Evolutionary conservation across 768 basidiomycete genomes (phyloP).

Genomic region (Tricholoma terreum): DNA sequence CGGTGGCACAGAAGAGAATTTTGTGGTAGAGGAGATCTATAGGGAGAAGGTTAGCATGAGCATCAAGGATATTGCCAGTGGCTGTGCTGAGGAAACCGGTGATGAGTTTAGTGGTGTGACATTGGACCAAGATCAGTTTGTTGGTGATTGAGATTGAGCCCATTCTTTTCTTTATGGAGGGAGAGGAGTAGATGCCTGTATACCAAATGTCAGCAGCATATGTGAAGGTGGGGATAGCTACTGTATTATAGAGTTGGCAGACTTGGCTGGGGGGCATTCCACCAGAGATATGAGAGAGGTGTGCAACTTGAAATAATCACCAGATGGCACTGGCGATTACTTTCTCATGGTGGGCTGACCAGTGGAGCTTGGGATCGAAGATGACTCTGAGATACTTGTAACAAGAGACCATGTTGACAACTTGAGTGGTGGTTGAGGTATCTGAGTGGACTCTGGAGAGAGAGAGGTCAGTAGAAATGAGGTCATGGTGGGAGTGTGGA

Average conservation of each 20-base stretch:
- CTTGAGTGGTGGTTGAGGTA: background rate
- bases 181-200: background rate
- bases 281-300: background rate
- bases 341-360: slow-evolving; percentile 11
- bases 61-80: slow-evolving; percentile 5
- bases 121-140: too few species aligned
- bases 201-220: too few species aligned
- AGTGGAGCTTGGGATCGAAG: slow-evolving; percentile 2
- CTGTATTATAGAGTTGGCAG: slow-evolving; percentile 7
- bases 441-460: background rate
- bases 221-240: slow-evolving; percentile 6
- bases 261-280: slow-evolving; percentile 1
- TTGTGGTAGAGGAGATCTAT: too few species aligned
- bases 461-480: background rate
- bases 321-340: slow-evolving; percentile 3
- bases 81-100: slow-evolving; percentile 6
- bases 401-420: background rate
- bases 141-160: slow-evolving; percentile 5
- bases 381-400: background rate
- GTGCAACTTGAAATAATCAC: background rate
- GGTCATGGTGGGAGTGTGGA: slow-evolving; percentile 3
- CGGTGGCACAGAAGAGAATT: too few species aligned
- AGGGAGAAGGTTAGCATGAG: slow-evolving; percentile 7
- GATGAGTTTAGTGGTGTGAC: background rate
- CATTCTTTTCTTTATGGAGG: background rate